phyloP scores from a whole-genome alignment of 345 rosid species.

The Sonneratia caseolaris region DNA sequence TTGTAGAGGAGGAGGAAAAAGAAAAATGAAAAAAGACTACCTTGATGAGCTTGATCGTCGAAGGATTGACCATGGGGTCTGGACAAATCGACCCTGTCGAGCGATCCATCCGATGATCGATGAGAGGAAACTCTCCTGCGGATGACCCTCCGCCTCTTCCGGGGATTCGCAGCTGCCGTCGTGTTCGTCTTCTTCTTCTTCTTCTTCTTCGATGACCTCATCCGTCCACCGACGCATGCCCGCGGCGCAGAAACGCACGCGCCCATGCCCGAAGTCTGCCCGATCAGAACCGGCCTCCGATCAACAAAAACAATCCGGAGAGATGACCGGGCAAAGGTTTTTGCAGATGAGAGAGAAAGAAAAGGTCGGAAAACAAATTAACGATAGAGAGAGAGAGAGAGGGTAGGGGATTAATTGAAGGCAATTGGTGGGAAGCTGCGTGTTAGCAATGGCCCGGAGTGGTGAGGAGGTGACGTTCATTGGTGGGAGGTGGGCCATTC shows the following conservation, averaged over 20 bases:
- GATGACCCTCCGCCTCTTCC: too few species aligned
- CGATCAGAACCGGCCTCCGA: neutral
- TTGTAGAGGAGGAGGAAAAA: too few species aligned
- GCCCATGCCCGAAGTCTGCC: conserved; percentile 43
- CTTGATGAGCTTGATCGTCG: too few species aligned
- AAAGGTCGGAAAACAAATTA: neutral
- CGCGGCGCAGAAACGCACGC: conserved; percentile 67
- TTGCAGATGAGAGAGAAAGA: neutral
- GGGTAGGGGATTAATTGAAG: conserved; percentile 5
- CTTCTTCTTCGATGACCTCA: conserved; percentile 45
- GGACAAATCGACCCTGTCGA: too few species aligned
- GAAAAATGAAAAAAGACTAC: too few species aligned
- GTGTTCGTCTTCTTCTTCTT: neutral
- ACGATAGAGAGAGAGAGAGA: neutral
- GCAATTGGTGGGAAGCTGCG: conserved; percentile 13
- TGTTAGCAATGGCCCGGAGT: too few species aligned
- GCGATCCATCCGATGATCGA: too few species aligned
- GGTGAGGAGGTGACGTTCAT: too few species aligned
- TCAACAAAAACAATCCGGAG: conserved; percentile 2
- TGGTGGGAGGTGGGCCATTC: too few species aligned
- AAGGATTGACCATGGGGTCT: too few species aligned
- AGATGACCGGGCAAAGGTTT: neutral
- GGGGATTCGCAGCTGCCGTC: too few species aligned
- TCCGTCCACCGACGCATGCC: conserved; percentile 57
- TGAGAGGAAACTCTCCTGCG: too few species aligned